phyloP scores from a whole-genome alignment of 768 basidiomycete genomes.

The Neoboletus brunneissimus region DNA sequence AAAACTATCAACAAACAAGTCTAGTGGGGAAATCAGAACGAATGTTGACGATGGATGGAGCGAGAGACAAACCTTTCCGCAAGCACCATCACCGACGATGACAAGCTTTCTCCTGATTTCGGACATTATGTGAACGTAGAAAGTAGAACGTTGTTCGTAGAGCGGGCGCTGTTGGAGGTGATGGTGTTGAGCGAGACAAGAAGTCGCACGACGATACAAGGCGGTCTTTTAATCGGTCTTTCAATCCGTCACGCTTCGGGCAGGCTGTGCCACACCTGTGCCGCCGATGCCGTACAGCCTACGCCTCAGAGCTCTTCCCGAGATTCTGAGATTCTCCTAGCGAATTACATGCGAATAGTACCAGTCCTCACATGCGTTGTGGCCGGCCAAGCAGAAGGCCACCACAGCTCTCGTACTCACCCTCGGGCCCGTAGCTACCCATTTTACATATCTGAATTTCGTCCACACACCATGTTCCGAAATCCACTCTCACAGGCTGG shows the following conservation, averaged over 20 bases:
- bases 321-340: background rate
- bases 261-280: conserved; percentile 33
- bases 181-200: conserved; percentile 40
- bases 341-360: background rate
- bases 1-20: conserved; percentile 95
- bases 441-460: conserved; percentile 68
- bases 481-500: conserved; percentile 37
- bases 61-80: conserved; percentile 68
- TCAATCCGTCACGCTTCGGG: conserved; percentile 25
- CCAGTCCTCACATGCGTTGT: background rate
- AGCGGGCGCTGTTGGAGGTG: conserved; percentile 36
- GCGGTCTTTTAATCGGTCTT: conserved; percentile 36
- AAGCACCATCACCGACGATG: conserved; percentile 98
- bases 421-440: conserved; percentile 63
- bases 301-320: background rate
- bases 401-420: conserved; percentile 55
- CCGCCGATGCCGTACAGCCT: conserved; percentile 21
- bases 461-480: conserved; percentile 53
- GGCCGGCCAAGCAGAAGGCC: conserved; percentile 6
- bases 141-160: conserved; percentile 30
- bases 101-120: conserved; percentile 99
- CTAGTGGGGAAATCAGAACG: conserved; percentile 38
- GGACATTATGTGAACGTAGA: conserved; percentile 63
- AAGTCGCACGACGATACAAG: conserved; percentile 36
- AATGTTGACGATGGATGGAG: conserved; percentile 5